A percentile compares a stretch with the other conserved stretches of the same genome.
Conservation (phyloP, 2,329 filamentous ascomycete genomes). For the Metarhizium guizhouense region DNA sequence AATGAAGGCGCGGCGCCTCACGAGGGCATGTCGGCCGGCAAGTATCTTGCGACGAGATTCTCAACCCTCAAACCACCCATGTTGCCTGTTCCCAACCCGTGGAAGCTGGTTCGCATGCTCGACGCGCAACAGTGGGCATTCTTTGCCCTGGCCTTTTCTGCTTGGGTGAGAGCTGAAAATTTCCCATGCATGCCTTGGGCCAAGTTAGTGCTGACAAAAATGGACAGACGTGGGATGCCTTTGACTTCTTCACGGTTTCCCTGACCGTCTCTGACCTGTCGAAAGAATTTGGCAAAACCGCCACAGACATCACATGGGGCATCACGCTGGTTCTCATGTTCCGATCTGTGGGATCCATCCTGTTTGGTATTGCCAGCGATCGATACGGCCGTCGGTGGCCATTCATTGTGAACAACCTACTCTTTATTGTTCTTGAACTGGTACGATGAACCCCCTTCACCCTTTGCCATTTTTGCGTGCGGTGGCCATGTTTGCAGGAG, state of each 20-base stretch:
- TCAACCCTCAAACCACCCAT: slow-evolving; percentile 49
- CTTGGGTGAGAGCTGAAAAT: slow-evolving; percentile 37
- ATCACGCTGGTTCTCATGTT: slow-evolving; percentile 57
- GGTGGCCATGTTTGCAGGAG: no score
- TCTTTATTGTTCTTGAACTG: slow-evolving; percentile 64
- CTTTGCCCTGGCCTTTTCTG: slow-evolving; percentile 44
- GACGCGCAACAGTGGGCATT: slow-evolving; percentile 44
- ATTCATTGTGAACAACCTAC: slow-evolving; percentile 65
- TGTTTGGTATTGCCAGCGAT: slow-evolving; percentile 47
- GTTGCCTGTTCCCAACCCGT: slow-evolving; percentile 43
- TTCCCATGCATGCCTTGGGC: not conserved
- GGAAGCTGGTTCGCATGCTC: slow-evolving; percentile 38
- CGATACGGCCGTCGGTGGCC: slow-evolving; percentile 58
- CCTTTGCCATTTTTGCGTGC: no score
- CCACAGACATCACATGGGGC: slow-evolving; percentile 54
- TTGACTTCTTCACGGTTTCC: slow-evolving; percentile 59
- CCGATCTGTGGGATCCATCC: slow-evolving; percentile 43
- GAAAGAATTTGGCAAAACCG: slow-evolving; percentile 41
- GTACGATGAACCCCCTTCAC: slow-evolving; percentile 29
- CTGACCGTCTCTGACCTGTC: slow-evolving; percentile 47
- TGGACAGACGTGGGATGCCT: slow-evolving; percentile 49
- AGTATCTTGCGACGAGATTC: slow-evolving; percentile 44
- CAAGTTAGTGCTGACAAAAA: not conserved
- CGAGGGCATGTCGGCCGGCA: slow-evolving; percentile 37
- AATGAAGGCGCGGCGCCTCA: slow-evolving; percentile 25